These are phyloP conservation scores for Botrytis byssoidea DNA, from an alignment of 2,329 filamentous ascomycete genomes.

Conservation along the genomic window DNA sequence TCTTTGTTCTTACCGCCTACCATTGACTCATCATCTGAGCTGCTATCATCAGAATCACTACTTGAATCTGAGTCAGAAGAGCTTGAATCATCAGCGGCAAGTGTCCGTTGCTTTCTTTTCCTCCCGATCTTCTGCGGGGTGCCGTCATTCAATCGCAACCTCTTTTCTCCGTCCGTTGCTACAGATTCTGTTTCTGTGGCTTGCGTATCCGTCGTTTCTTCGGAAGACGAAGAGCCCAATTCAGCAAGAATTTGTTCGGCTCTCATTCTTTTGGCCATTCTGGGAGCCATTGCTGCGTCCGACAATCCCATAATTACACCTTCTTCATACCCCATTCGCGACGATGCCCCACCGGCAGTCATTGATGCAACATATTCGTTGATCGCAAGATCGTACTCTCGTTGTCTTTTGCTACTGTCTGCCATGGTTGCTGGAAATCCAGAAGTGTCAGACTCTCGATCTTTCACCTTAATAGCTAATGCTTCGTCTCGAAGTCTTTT, in stretches of 20 bases:
- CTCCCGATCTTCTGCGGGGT: constrained; percentile 46
- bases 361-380: constrained; percentile 36
- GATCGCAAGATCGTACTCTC: constrained; percentile 55
- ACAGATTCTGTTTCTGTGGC: constrained; percentile 19
- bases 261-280: constrained; percentile 62
- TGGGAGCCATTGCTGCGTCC: constrained; percentile 52
- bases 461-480: constrained; percentile 56
- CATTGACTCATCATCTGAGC: constrained; percentile 29
- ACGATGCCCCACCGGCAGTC: constrained; percentile 27
- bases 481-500: constrained; percentile 67
- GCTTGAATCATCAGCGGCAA: constrained; percentile 30
- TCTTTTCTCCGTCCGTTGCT: constrained; percentile 42
- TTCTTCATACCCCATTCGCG: constrained; percentile 37
- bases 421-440: constrained; percentile 51
- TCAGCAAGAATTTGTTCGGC: constrained; percentile 57
- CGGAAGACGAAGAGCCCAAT: constrained; percentile 43
- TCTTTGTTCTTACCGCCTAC: constrained; percentile 18
- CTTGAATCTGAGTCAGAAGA: constrained; percentile 27
- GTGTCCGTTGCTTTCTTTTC: constrained; percentile 47
- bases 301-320: constrained; percentile 40
- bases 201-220: constrained; percentile 25
- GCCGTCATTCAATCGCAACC: constrained; percentile 47
- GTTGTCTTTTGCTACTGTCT: constrained; percentile 50
- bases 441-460: constrained; percentile 49
- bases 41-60: constrained; percentile 27